Evolutionary conservation across 2,329 filamentous ascomycete species (phyloP).

Genomic region (Arthroderma uncinatum): DNA sequence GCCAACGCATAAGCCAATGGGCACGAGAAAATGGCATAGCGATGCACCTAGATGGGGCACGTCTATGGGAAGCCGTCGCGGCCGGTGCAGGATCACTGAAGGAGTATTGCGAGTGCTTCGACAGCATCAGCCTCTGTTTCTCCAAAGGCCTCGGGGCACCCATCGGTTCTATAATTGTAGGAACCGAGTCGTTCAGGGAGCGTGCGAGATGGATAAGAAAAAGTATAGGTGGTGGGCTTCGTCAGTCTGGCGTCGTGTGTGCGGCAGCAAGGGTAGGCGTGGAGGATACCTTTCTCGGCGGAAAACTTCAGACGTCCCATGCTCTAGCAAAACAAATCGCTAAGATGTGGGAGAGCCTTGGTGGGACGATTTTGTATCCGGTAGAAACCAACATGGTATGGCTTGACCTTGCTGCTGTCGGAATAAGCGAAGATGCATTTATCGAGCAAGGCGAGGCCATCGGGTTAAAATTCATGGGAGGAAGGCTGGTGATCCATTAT

Average conservation of each 20-base stretch:
- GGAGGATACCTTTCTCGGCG: not conserved
- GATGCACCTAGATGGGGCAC: slow-evolving; percentile 25
- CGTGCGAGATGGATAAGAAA: slow-evolving; percentile 23
- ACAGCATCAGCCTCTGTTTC: slow-evolving; percentile 24
- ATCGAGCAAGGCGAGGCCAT: too few relatives aligned
- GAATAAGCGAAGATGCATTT: not conserved
- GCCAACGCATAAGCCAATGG: slow-evolving; percentile 20
- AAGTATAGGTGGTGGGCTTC: slow-evolving; percentile 23
- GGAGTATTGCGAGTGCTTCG: slow-evolving; percentile 24
- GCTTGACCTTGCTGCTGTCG: not conserved
- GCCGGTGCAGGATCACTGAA: slow-evolving; percentile 17
- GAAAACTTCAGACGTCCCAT: not conserved
- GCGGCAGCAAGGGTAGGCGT: not conserved
- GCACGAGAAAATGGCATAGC: slow-evolving; percentile 17
- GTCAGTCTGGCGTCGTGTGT: slow-evolving; percentile 16
- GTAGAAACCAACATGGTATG: not conserved
- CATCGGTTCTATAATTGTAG: slow-evolving; percentile 24
- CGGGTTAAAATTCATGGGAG: slow-evolving; percentile 34
- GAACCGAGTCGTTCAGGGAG: slow-evolving; percentile 19
- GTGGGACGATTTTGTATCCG: not conserved
- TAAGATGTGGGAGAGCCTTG: not conserved
- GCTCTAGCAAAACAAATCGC: not conserved
- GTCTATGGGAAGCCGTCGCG: slow-evolving; percentile 23
- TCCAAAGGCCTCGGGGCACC: slow-evolving; percentile 27
- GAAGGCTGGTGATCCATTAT: slow-evolving; percentile 57